phyloP scores from a whole-genome alignment of 116 monocot genomes.

The Thalassia testudinum region DNA sequence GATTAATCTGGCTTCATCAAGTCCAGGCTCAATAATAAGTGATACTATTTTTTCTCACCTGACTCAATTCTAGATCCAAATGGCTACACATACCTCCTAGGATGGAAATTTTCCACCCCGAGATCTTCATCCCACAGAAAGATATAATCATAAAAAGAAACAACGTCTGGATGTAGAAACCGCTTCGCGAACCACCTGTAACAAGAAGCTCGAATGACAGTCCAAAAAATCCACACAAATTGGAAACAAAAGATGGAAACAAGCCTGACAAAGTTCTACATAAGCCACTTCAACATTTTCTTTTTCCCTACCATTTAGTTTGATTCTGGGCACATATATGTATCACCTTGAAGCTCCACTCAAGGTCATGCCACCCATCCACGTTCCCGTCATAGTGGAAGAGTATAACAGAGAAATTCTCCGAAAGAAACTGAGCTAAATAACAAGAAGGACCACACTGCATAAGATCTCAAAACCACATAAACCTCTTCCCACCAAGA shows the following conservation, averaged over 20 bases:
- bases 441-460: conserved; percentile 1
- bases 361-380: conserved; percentile 63
- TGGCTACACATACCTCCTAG: conserved; percentile 52
- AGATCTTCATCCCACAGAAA: conserved; percentile 98
- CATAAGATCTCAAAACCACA: neutral
- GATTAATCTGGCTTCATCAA: too few species aligned
- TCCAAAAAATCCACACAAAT: too few species aligned
- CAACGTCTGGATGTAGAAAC: conserved; percentile 80
- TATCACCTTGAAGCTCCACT: conserved; percentile 61
- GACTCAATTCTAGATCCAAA: too few species aligned
- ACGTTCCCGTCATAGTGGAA: conserved; percentile 92
- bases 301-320: conserved; percentile 63
- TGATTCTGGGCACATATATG: conserved; percentile 65
- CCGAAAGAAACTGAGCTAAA: conserved; percentile 75
- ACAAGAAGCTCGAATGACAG: too few species aligned
- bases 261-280: too few species aligned
- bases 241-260: too few species aligned
- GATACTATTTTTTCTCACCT: too few species aligned
- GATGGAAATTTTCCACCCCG: conserved; percentile 64
- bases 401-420: conserved; percentile 67
- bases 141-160: conserved; percentile 72
- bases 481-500: neutral
- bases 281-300: conserved; percentile 12
- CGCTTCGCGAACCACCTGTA: conserved; percentile 97
- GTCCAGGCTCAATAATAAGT: too few species aligned